Base-by-base conservation (phyloP, 495 filamentous ascomycete species). In the Annulohypoxylon nitens region DNA sequence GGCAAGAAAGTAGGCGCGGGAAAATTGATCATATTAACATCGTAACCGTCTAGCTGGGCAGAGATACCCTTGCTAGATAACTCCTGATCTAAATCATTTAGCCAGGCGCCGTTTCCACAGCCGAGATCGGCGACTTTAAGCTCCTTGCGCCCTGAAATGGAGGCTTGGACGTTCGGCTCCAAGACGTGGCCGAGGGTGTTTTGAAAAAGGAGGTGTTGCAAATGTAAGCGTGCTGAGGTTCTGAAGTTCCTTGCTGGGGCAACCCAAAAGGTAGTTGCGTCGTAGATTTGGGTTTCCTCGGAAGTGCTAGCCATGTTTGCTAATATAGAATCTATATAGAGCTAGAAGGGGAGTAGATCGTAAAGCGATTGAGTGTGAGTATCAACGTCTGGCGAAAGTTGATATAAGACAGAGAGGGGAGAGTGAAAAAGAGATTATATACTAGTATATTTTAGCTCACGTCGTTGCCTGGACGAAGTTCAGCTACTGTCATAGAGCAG, bases 11-110 rank as follows among this genome's bases (percentile, higher is more conserved):
- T 61, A 0, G 68, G 25, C 0, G 76, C 41, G 7, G 77, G 81
- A 58, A 84, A 84, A 5, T 75, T 59, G n/a, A 78, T 61, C 3
- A 75, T 30, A 3, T 79, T 76, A 58, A 80, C 68, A 72, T 85
- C 83, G 65, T 79, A 84, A 67, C 83, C 83, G 34, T 74, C 74
- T 30, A 83, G 68, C 5, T 76, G 69, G 39, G 74, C 74, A 2
- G 79, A 71, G 14, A 74, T 34, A 12, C 67, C 60, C 10, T 69
- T 67, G 14, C 33, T 67, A 14, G 64, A 48, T 16, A 76, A 65
- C 23, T 77, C 37, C 1, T 20, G 33, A 16, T 74, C 18, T 2
- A 76, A 58, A 4, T 76, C 70, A 14, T 1, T 62, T 0, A 71
- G 41, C 74, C 67, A 76, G 10, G 66, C 37, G 54, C 67, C 75